Percentiles rank a stretch among this genome's conserved stretches.
phyloP scores from a whole-genome alignment of 1,284 basidiomycete species.

The Naganishia liquefaciens region DNA sequence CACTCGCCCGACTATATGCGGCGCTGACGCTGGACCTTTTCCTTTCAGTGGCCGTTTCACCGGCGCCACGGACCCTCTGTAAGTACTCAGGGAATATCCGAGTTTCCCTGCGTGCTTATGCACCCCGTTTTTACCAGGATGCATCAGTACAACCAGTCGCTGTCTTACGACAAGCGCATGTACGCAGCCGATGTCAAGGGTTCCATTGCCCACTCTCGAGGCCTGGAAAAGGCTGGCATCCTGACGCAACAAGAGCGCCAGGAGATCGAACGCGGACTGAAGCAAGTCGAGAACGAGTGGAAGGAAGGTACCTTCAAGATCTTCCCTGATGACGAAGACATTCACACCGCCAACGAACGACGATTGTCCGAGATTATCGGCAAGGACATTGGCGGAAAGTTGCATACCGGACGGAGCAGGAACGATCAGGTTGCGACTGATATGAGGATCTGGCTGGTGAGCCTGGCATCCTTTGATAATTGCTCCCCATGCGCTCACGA shows the following conservation, averaged over 20 bases:
- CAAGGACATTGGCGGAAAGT: conserved; percentile 76
- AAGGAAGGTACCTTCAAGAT: conserved; percentile 69
- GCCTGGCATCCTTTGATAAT: conserved; percentile 18
- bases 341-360: conserved; percentile 99
- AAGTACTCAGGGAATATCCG: conserved; percentile 43
- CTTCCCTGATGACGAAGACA: conserved; percentile 89
- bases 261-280: conserved; percentile 76
- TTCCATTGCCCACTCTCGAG: conserved; percentile 93
- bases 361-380: conserved; percentile 91
- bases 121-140: conserved; percentile 61
- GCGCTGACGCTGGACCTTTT: background rate
- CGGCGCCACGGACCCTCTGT: conserved; percentile 83
- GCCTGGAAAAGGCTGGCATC: conserved; percentile 75
- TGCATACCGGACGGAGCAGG: conserved; percentile 92
- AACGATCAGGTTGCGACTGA: conserved; percentile 99
- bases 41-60: conserved; percentile 69
- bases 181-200: conserved; percentile 86
- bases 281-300: conserved; percentile 82
- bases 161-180: conserved; percentile 94
- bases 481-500: background rate
- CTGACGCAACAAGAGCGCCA: conserved; percentile 72
- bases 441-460: conserved; percentile 85
- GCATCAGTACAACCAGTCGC: conserved; percentile 93
- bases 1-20: background rate
- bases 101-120: background rate